Percentiles rank a stretch among this genome's conserved stretches.
Evolutionary conservation across 257 asterid species (phyloP).

Genomic region (Solanum raphanifolium): DNA sequence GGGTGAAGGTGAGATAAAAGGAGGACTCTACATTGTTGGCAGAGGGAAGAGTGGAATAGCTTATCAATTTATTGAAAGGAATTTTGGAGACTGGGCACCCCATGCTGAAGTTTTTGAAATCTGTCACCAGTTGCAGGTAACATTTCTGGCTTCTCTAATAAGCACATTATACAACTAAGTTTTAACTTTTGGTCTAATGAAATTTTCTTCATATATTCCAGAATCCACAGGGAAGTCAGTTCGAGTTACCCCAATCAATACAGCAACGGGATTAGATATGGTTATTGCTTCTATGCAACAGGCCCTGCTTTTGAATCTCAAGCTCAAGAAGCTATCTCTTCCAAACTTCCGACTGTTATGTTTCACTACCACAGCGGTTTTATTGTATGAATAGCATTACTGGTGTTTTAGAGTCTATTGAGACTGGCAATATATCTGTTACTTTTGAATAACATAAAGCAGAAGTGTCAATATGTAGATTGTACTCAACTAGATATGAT

Average conservation of each 20-base stretch:
- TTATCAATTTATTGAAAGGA: conserved; percentile 81
- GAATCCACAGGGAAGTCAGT: conserved; percentile 15
- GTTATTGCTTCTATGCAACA: background rate
- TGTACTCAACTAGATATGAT: background rate
- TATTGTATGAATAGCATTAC: background rate
- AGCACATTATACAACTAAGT: background rate
- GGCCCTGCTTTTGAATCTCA: background rate
- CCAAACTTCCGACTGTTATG: background rate
- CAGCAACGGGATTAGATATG: background rate
- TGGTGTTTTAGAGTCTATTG: background rate
- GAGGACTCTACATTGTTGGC: conserved; percentile 70
- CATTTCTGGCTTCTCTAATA: background rate
- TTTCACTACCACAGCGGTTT: background rate
- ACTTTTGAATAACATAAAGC: background rate
- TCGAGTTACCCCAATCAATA: background rate
- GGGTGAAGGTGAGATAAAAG: conserved; percentile 80
- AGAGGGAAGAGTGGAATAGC: conserved; percentile 67
- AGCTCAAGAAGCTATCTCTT: background rate
- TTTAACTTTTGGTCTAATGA: background rate
- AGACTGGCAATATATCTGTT: background rate
- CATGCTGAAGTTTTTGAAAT: conserved; percentile 58
- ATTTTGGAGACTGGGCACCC: conserved; percentile 90
- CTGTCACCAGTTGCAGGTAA: conserved; percentile 63
- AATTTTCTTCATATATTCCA: conserved; percentile 2
- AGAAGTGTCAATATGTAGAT: background rate